Percentiles rank a stretch among this genome's conserved stretches.
Conservation (phyloP, 257 asterid genomes). For the Scutellaria barbata region DNA sequence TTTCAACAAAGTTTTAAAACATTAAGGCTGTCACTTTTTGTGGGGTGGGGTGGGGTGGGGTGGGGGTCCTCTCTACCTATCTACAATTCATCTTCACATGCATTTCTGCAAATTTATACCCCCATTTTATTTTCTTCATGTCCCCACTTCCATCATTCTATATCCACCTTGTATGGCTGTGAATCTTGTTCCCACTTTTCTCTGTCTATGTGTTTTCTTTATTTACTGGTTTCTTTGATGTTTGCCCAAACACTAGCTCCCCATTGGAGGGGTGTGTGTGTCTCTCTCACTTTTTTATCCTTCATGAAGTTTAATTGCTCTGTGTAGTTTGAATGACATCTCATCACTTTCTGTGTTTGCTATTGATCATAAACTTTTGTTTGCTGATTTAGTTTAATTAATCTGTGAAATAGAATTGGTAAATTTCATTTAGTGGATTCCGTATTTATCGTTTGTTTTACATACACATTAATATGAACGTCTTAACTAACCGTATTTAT, state of each 20-base stretch:
- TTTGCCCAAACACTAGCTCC: background rate
- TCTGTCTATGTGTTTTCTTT: too few relatives aligned
- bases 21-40: constrained; percentile 47
- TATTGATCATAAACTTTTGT: too few relatives aligned
- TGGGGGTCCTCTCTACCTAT: constrained; percentile 43
- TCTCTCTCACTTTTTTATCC: constrained; percentile 9
- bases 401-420: too few relatives aligned
- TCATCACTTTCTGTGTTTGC: too few relatives aligned
- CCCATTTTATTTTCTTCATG: background rate
- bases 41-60: too few relatives aligned
- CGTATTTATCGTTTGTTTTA: too few relatives aligned
- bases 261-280: too few relatives aligned
- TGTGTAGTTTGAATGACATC: too few relatives aligned
- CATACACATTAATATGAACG: too few relatives aligned
- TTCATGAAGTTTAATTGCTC: background rate
- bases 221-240: constrained; percentile 6
- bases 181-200: constrained; percentile 28
- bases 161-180: constrained; percentile 40
- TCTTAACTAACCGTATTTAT: too few relatives aligned
- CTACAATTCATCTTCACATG: constrained; percentile 41
- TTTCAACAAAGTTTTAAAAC: constrained; percentile 45
- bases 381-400: too few relatives aligned
- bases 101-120: constrained; percentile 22
- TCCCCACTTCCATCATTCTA: constrained; percentile 35
- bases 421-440: too few relatives aligned